Percentiles rank a stretch among this genome's conserved stretches.
Conservation (phyloP, 2,329 filamentous ascomycete species). For the Penicillium sp. region DNA sequence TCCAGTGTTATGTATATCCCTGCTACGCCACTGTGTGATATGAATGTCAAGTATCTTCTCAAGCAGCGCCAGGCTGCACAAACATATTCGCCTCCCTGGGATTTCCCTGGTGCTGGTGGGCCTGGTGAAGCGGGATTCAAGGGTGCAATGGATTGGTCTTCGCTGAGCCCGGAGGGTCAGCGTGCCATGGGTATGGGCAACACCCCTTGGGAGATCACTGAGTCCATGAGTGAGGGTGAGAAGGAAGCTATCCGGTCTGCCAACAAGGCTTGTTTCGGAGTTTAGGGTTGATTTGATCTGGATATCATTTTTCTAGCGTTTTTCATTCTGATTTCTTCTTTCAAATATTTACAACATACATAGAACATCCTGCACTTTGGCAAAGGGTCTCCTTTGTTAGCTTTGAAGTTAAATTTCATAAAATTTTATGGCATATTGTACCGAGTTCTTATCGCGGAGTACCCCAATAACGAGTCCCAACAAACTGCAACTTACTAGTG, state of each 20-base stretch:
- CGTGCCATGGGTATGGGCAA: constrained; percentile 56
- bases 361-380: no score
- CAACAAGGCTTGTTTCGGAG: constrained; percentile 55
- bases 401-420: no score
- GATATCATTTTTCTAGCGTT: background rate
- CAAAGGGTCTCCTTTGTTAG: background rate
- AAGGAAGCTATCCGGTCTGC: constrained; percentile 51
- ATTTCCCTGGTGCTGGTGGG: constrained; percentile 63
- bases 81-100: constrained; percentile 64
- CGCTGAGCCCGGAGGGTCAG: constrained; percentile 49
- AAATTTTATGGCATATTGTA: background rate
- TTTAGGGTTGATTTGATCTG: constrained; percentile 6
- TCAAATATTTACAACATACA: background rate
- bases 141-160: constrained; percentile 40
- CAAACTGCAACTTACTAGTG: background rate
- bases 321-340: background rate
- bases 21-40: constrained; percentile 73
- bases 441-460: background rate
- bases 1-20: constrained; percentile 89
- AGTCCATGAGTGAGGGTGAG: constrained; percentile 52
- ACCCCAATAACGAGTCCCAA: background rate
- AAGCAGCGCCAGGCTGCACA: constrained; percentile 71
- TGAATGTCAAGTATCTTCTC: constrained; percentile 69
- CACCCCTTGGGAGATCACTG: constrained; percentile 50
- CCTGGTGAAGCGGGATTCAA: constrained; percentile 43